Evolutionary conservation across 352 stramenopile genomes (phyloP), one percentile per base, ranked within the genome.

Genomic region (Phytophthora niederhauseri): DNA sequence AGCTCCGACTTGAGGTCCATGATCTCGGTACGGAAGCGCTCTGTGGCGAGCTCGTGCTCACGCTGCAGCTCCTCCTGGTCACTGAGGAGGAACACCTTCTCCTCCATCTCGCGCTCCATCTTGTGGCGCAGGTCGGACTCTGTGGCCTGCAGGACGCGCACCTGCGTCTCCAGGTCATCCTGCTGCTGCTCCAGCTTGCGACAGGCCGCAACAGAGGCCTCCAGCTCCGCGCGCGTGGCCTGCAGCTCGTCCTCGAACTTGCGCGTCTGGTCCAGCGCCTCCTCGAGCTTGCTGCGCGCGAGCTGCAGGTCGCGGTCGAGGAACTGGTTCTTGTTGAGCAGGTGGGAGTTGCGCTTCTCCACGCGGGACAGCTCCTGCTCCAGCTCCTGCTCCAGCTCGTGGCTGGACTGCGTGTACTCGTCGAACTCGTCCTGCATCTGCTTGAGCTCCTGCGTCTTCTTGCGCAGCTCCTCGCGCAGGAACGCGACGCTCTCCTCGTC

Each of bases 1-100:
- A 96, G 70, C 72, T 96, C 88, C 52, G 85, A 94, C 66, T 96
- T 91, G 60, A 96, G 82, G 63, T 96, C 88, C 74, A 94, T 78
- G 45, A 96, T 93, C 71, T 96, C 85, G 0, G 83, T 92, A 3
- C 88, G 86, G 64, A 94, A 88, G 17, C 88, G 84, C 68, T 96
- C 88, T 14, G 68, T 78, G 19, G 81, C 87, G 55, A 96, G 72
- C 49, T 94, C 86, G 64, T 96, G 86, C 65, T 93, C 85, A 4
- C 72, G 84, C 63, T 93, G 76, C 26, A 94, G 84, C 75, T 96
- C 88, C 52, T 93, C 88, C 46, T 94, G 85, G 60, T 96, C 88
- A 61, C 78, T 93, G 49, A 91, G 56, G 20, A 96, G 51, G 61
- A 96, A 96, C 20, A 96, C 85, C 66, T 93, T 93, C 53, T 96